phyloP scores from a whole-genome alignment of 1,284 basidiomycete genomes.

The Moniliophthora roreri region DNA sequence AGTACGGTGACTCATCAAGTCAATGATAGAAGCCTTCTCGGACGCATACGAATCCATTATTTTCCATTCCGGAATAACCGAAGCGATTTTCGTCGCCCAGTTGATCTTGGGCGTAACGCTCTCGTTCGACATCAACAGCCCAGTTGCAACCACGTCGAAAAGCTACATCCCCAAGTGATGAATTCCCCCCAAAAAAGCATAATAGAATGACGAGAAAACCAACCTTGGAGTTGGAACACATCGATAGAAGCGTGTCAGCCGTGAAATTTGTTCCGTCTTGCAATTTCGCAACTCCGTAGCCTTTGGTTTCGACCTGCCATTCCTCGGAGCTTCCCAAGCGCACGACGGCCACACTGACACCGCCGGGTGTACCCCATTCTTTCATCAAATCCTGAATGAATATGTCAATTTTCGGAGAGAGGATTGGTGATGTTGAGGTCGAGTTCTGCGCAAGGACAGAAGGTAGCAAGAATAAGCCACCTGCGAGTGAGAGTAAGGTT shows the following conservation, averaged over 20 bases:
- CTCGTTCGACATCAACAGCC: conserved; percentile 23
- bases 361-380: conserved; percentile 3
- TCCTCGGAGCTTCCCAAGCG: background rate
- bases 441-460: too few relatives aligned
- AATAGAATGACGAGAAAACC: conserved; percentile 5
- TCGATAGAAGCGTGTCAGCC: conserved; percentile 4
- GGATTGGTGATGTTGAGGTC: too few relatives aligned
- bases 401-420: background rate
- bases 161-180: conserved; percentile 37
- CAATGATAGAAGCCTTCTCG: conserved; percentile 18
- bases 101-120: conserved; percentile 17
- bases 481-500: too few relatives aligned
- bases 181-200: conserved; percentile 24
- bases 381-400: conserved; percentile 1
- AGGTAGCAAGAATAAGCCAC: too few relatives aligned
- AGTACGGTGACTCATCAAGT: conserved; percentile 24
- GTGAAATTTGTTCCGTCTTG: background rate
- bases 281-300: conserved; percentile 6
- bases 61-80: conserved; percentile 21
- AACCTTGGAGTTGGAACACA: conserved; percentile 13
- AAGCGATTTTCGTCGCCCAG: conserved; percentile 22
- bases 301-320: conserved; percentile 4
- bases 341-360: conserved; percentile 3
- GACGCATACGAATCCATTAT: conserved; percentile 22
- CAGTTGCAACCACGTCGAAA: conserved; percentile 20